A percentile compares a stretch with the other conserved stretches of the same genome.
Evolutionary conservation across 176 grass and related monocot genomes (phyloP).

Genomic region (Bromus sterilis): DNA sequence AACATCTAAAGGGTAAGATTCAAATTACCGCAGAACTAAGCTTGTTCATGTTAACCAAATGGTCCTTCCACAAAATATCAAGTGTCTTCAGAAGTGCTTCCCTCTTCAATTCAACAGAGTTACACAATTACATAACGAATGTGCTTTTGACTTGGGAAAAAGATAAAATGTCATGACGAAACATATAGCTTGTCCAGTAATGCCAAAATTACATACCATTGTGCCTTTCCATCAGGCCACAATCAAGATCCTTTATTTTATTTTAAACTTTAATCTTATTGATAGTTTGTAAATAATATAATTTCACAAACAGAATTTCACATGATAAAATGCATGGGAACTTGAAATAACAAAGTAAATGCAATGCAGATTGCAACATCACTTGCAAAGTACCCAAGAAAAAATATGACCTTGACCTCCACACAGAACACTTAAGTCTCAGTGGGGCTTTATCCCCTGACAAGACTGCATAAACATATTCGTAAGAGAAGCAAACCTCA

Average conservation of each 20-base stretch:
- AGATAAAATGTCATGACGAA: not conserved
- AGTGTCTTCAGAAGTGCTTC: constrained; percentile 90
- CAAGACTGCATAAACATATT: constrained; percentile 1
- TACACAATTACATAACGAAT: not conserved
- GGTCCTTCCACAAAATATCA: constrained; percentile 81
- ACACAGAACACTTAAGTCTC: not conserved
- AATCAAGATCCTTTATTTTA: not conserved
- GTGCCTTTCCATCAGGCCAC: not conserved
- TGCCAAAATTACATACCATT: not conserved
- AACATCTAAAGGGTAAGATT: not conserved
- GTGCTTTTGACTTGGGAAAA: not conserved
- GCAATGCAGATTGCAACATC: not conserved
- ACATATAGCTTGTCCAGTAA: not conserved
- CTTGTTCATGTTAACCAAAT: constrained; percentile 98
- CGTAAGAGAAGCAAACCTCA: constrained; percentile 51
- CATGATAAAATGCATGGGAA: not conserved
- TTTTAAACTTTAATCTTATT: not conserved
- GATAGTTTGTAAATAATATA: not conserved
- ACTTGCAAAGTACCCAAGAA: constrained; percentile 3
- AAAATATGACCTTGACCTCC: not conserved
- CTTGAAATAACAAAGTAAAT: not conserved
- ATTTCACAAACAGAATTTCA: not conserved
- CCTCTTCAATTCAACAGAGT: constrained; percentile 53
- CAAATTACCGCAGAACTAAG: constrained; percentile 84
- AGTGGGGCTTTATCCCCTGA: constrained; percentile 4